phyloP scores from a whole-genome alignment of 176 grass and related monocot species.

The Panicum miliaceum region DNA sequence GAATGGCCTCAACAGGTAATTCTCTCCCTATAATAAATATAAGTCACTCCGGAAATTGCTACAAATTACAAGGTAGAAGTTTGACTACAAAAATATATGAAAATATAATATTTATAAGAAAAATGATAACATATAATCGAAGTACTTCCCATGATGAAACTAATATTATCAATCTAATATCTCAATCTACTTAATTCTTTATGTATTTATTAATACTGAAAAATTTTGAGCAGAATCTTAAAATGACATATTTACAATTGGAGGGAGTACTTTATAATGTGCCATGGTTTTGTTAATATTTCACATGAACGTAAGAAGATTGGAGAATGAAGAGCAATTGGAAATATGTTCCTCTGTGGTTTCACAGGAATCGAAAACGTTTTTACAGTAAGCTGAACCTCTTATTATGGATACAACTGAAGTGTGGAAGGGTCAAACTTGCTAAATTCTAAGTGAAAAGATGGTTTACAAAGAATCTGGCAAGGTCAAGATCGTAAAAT shows the following conservation, averaged over 20 bases:
- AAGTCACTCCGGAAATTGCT: background rate
- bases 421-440: background rate
- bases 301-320: constrained; percentile 1
- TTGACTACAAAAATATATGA: background rate
- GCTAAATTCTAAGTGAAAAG: constrained; percentile 15
- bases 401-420: background rate
- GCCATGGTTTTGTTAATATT: background rate
- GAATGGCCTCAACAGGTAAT: background rate
- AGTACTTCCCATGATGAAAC: background rate
- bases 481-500: constrained; percentile 17
- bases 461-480: constrained; percentile 1
- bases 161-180: background rate
- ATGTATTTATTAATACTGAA: background rate
- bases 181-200: background rate
- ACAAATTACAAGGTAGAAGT: background rate
- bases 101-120: background rate
- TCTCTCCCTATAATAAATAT: background rate
- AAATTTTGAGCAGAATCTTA: background rate
- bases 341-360: background rate
- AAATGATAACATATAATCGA: background rate
- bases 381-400: background rate
- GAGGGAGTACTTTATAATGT: background rate
- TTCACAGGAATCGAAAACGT: background rate
- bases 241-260: background rate
- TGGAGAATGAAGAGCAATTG: background rate